Percentiles rank a stretch among this genome's conserved stretches.
Conservation (phyloP, 2,329 filamentous ascomycete species). For the Penicillium rolfsii region DNA sequence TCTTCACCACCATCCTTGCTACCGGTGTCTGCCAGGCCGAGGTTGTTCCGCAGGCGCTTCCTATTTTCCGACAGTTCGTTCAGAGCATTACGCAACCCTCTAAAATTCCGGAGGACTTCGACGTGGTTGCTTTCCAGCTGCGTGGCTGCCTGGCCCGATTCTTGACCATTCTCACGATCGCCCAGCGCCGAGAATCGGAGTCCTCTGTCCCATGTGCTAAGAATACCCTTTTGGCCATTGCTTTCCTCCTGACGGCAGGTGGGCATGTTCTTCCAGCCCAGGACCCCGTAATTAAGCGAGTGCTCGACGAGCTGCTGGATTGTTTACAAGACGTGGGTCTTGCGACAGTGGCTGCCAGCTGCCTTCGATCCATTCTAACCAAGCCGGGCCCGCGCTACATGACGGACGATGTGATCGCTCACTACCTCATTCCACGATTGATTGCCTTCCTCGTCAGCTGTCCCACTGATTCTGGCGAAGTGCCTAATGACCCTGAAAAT, state of each 20-base stretch:
- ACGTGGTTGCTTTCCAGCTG: constrained; percentile 68
- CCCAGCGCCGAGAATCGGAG: constrained; percentile 60
- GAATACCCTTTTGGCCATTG: constrained; percentile 85
- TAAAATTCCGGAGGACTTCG: constrained; percentile 40
- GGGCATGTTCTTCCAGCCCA: constrained; percentile 71
- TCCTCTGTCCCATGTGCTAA: constrained; percentile 86
- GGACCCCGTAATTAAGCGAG: constrained; percentile 74
- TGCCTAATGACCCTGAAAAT: constrained; percentile 68
- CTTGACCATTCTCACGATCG: constrained; percentile 66
- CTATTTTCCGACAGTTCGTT: constrained; percentile 90
- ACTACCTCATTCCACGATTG: constrained; percentile 74
- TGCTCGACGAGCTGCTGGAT: constrained; percentile 80
- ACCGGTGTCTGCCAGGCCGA: constrained; percentile 84
- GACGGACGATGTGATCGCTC: constrained; percentile 73
- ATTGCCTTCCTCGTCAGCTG: constrained; percentile 69
- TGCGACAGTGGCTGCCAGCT: constrained; percentile 86
- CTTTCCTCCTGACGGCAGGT: constrained; percentile 83
- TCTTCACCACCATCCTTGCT: constrained; percentile 89
- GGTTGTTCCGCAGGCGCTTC: constrained; percentile 85
- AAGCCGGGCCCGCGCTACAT: constrained; percentile 60
- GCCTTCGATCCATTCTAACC: constrained; percentile 81
- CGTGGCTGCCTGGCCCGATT: constrained; percentile 82
- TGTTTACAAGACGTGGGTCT: constrained; percentile 66
- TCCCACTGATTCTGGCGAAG: constrained; percentile 62
- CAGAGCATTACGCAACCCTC: constrained; percentile 64